Percentiles rank a stretch among this genome's conserved stretches.
phyloP scores from a whole-genome alignment of 148 eudicot species.

The Nepenthes mirabilis region DNA sequence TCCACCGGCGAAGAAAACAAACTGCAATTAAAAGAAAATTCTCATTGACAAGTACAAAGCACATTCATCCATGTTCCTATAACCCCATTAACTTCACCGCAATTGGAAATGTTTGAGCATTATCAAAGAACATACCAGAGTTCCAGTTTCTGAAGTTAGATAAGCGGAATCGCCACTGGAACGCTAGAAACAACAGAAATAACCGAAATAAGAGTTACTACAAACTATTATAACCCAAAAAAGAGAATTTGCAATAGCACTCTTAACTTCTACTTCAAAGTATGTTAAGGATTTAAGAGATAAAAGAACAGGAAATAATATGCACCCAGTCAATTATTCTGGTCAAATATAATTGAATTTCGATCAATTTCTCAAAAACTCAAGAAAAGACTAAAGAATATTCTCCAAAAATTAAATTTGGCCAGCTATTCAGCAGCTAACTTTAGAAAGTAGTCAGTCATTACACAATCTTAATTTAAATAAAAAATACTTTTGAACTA shows the following conservation, averaged over 20 bases:
- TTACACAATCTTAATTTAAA: too few species aligned
- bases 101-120: background rate
- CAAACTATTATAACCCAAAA: background rate
- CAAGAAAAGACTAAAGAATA: too few species aligned
- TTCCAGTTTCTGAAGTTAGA: conserved; percentile 67
- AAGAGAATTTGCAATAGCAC: background rate
- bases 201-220: background rate
- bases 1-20: conserved; percentile 93
- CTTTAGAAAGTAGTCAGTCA: too few species aligned
- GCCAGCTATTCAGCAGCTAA: too few species aligned
- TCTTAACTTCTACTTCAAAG: background rate
- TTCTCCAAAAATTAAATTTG: too few species aligned
- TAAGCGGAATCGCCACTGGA: conserved; percentile 41
- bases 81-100: conserved; percentile 1
- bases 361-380: too few species aligned
- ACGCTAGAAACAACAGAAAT: conserved; percentile 42
- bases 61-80: background rate
- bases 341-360: background rate
- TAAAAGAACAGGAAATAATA: too few species aligned
- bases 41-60: background rate
- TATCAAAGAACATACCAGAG: conserved; percentile 46
- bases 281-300: too few species aligned
- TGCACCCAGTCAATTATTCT: background rate
- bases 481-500: too few species aligned
- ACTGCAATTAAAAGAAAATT: conserved; percentile 40